Evolutionary conservation across 2,329 filamentous ascomycete genomes (phyloP), one percentile per base, ranked within the genome.

Genomic region (Phialocephala subalpina): DNA sequence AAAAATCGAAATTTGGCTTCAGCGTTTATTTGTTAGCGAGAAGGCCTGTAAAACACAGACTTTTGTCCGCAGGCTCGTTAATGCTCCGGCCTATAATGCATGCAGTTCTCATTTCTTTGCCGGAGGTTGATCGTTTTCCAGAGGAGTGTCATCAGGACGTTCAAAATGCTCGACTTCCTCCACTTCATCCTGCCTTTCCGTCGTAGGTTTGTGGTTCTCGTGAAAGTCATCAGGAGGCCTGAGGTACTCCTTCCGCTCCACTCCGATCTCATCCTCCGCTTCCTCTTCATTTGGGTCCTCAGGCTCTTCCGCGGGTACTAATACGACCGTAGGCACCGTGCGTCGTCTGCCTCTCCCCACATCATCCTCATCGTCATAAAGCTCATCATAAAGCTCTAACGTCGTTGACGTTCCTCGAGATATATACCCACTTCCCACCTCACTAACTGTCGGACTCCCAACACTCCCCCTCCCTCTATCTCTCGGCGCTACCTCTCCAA

Each of bases 301-400:
- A 6, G 22, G 40, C 40, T 42, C 45, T 25, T 49, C 45, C 20
- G n/a, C 22, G 25, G 45, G n/a, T 3, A 49, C 22, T 25, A 27
- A 12, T 12, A 11, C 16, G 9, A 49, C 20, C 25, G 20, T 12
- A 11, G 45, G n/a, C n/a, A 25, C 20, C 25, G 20, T 12, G 7
- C 16, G 6, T 6, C 45, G 45, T 33, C 22, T 53, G 8, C 49
- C 27, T 6, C 49, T 22, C 9, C 4, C 25, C 2, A 18, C 25
- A 29, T 53, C 25, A 29, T 53, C 49, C 18, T 53, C 49, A 18
- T 53, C 49, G 14, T 53, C 49, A 53, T 53, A 53, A 29, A 53
- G 29, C 22, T 53, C 49, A 53, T 53, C 49, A 18, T 16, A 53
- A 33, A 53, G 25, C 14, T 53, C 49, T 7, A 53, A 33, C 25